Conservation (phyloP, 2,329 filamentous ascomycete genomes). For the Diaporthe nobilis region DNA sequence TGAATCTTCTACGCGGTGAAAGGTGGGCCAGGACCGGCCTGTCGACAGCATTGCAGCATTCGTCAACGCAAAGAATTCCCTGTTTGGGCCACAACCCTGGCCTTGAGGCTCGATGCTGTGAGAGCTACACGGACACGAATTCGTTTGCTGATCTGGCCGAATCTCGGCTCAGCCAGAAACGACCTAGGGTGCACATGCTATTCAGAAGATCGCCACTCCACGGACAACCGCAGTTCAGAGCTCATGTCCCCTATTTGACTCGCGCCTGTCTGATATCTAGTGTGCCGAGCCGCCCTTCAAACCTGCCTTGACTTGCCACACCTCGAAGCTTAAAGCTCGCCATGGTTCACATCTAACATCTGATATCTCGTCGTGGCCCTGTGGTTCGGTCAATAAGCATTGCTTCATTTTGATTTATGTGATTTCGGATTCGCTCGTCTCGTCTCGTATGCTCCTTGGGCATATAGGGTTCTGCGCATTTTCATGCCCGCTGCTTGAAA, state of each 20-base stretch:
- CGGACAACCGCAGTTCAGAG: constrained; percentile 5
- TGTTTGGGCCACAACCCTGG: constrained; percentile 5
- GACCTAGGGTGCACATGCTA: constrained; percentile 10
- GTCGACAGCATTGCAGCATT: neutral
- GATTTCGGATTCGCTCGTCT: neutral
- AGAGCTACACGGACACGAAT: constrained; percentile 1
- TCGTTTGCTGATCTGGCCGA: constrained; percentile 12
- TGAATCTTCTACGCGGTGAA: neutral
- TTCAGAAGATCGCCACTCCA: constrained; percentile 28
- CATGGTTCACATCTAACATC: neutral
- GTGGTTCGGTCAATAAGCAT: neutral
- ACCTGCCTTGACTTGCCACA: constrained; percentile 15
- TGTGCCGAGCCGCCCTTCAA: constrained; percentile 1
- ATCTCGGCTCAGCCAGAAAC: constrained; percentile 21
- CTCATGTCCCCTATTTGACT: constrained; percentile 24
- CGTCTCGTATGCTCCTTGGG: neutral
- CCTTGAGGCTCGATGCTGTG: constrained; percentile 5
- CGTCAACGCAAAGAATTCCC: constrained; percentile 23
- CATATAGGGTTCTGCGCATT: neutral
- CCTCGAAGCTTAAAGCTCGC: neutral
- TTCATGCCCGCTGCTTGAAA: neutral
- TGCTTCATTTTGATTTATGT: too few species aligned
- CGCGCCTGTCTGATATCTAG: constrained; percentile 16
- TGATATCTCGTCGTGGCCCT: neutral
- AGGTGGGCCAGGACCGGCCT: neutral